Conservation (phyloP, 148 eudicot genomes). For the Heliamphora exappendiculata region DNA sequence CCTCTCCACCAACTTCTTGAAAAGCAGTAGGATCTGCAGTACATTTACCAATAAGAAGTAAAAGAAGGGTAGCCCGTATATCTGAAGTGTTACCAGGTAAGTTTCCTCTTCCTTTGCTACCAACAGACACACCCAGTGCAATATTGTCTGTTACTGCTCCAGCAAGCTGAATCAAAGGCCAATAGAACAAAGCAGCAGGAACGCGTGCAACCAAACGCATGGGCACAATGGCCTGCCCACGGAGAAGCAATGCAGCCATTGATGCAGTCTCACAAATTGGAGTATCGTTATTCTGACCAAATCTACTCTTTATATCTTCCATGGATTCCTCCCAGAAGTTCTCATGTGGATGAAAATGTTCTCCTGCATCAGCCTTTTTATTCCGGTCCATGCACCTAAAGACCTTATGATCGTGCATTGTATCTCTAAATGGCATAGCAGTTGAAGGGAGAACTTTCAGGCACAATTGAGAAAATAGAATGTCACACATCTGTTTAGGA, state of each 20-base stretch:
- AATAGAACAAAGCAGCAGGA: constrained; percentile 82
- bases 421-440: constrained; percentile 33
- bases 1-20: constrained; percentile 84
- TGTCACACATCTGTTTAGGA: constrained; percentile 83
- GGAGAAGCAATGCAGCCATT: constrained; percentile 90
- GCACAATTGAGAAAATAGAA: constrained; percentile 88
- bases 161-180: constrained; percentile 99
- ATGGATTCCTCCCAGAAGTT: constrained; percentile 36
- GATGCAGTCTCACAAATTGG: constrained; percentile 73
- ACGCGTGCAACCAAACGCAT: constrained; percentile 89
- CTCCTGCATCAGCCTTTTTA: constrained; percentile 34
- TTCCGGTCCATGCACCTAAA: constrained; percentile 29
- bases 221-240: constrained; percentile 91
- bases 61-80: constrained; percentile 91
- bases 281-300: constrained; percentile 25
- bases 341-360: constrained; percentile 33
- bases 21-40: constrained; percentile 94
- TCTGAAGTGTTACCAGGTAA: constrained; percentile 98
- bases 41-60: constrained; percentile 95
- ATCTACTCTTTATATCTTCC: constrained; percentile 38
- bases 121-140: constrained; percentile 97
- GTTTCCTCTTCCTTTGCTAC: constrained; percentile 97
- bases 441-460: constrained; percentile 68
- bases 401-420: constrained; percentile 33
- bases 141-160: constrained; percentile 94